phyloP scores from a whole-genome alignment of 257 asterid genomes.

The Nemophila menziesii region DNA sequence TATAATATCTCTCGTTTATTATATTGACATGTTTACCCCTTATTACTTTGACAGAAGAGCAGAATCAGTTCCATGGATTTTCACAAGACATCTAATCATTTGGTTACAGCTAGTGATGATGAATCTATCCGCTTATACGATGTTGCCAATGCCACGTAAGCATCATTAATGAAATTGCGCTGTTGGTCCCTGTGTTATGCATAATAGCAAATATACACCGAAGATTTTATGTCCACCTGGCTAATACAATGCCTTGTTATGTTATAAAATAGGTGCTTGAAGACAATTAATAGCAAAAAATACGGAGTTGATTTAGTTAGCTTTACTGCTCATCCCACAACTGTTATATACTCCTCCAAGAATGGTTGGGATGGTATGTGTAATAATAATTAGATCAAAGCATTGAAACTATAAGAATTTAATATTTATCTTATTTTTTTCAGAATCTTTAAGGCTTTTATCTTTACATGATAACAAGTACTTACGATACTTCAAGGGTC shows the following conservation, averaged over 20 bases:
- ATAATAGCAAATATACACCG: background rate
- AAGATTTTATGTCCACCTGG: background rate
- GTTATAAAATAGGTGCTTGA: conserved; percentile 46
- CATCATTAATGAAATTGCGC: conserved; percentile 5
- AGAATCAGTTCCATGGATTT: conserved; percentile 98
- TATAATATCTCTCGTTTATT: too few species aligned
- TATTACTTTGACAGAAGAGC: conserved; percentile 49
- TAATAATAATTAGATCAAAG: background rate
- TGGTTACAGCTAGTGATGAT: conserved; percentile 96
- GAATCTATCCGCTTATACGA: conserved; percentile 92
- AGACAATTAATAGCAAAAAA: conserved; percentile 92
- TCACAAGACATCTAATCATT: conserved; percentile 63
- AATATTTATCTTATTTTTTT: conserved; percentile 12
- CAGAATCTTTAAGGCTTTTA: conserved; percentile 97
- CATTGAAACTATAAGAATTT: conserved; percentile 6
- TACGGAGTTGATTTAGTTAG: conserved; percentile 94
- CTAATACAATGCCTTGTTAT: background rate
- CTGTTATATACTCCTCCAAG: conserved; percentile 94
- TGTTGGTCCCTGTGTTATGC: background rate
- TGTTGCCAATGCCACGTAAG: conserved; percentile 80
- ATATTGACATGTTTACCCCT: background rate
- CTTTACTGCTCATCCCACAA: conserved; percentile 92
- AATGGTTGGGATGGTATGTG: conserved; percentile 98
- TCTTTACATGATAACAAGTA: conserved; percentile 93
- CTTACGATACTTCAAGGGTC: conserved; percentile 97